phyloP scores from a whole-genome alignment of 163 green algal species.

The Trebouxia gelatinosa region DNA sequence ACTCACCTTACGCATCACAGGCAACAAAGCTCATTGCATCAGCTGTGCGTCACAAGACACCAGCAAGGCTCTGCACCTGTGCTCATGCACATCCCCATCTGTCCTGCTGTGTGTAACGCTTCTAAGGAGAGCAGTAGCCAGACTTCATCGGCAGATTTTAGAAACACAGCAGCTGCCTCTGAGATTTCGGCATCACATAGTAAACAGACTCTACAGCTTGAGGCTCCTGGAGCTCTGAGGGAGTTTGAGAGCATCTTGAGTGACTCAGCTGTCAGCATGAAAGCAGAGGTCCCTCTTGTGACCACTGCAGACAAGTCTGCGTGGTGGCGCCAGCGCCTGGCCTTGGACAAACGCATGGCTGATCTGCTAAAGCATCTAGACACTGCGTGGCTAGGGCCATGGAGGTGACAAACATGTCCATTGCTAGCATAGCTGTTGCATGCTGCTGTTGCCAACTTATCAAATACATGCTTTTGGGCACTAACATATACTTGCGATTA shows the following conservation, averaged over 20 bases:
- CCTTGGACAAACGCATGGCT: slow-evolving; percentile 55
- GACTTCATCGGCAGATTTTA: no score
- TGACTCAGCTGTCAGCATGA: slow-evolving; percentile 62
- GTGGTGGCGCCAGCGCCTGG: slow-evolving; percentile 68
- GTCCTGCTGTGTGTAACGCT: no score
- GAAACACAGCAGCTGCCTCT: no score
- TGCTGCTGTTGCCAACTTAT: background rate
- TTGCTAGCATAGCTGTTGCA: no score
- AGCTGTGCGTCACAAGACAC: background rate
- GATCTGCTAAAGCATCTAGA: slow-evolving; percentile 61
- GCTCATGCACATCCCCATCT: background rate
- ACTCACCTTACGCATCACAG: background rate
- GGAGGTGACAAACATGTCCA: no score
- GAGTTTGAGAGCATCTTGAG: slow-evolving; percentile 53
- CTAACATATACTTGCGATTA: no score
- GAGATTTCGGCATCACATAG: no score
- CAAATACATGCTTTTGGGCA: no score
- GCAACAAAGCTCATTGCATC: background rate
- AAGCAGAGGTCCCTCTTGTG: slow-evolving; percentile 28
- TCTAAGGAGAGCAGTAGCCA: no score
- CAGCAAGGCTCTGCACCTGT: background rate
- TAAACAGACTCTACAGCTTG: background rate
- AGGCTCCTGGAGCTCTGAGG: background rate
- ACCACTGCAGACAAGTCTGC: slow-evolving; percentile 44
- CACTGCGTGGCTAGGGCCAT: slow-evolving; percentile 60